phyloP scores from a whole-genome alignment of 108 stramenopile genomes.

The Pseudonitzschia multistriata region DNA sequence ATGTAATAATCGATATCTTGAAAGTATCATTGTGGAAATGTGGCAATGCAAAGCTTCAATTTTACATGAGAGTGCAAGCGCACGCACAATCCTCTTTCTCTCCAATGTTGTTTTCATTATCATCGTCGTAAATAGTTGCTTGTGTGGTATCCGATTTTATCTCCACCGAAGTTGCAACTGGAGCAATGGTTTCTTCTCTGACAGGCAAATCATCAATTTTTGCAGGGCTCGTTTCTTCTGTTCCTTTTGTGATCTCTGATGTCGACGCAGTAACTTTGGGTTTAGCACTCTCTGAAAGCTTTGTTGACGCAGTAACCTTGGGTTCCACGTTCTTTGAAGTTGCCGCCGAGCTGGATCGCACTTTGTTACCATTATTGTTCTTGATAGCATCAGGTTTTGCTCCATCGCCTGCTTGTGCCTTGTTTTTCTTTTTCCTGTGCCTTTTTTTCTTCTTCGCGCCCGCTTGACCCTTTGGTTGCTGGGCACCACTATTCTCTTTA shows the following conservation, averaged over 20 bases:
- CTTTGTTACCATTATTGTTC: background rate
- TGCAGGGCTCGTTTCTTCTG: background rate
- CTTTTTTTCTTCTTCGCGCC: conserved; percentile 3
- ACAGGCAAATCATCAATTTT: background rate
- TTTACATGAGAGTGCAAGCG: conserved; percentile 15
- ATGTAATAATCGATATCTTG: too few species aligned
- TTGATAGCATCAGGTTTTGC: background rate
- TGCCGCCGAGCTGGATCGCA: background rate
- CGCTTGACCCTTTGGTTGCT: background rate
- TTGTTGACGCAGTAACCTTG: too few species aligned
- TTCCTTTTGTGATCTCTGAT: background rate
- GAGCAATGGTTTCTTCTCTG: background rate
- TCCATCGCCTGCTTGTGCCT: conserved; percentile 1
- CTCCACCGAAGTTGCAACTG: conserved; percentile 2
- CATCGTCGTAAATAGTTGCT: conserved; percentile 4
- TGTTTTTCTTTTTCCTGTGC: conserved; percentile 8
- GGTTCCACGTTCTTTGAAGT: background rate
- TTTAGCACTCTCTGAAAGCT: background rate
- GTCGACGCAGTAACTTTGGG: background rate
- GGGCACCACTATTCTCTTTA: conserved; percentile 1
- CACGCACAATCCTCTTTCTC: conserved; percentile 8
- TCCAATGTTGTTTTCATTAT: conserved; percentile 4
- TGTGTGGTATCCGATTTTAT: background rate
- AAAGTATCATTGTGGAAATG: background rate
- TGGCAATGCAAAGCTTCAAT: too few species aligned